Conservation (phyloP, 2,329 filamentous ascomycete species). For the Diplodia mutila region DNA sequence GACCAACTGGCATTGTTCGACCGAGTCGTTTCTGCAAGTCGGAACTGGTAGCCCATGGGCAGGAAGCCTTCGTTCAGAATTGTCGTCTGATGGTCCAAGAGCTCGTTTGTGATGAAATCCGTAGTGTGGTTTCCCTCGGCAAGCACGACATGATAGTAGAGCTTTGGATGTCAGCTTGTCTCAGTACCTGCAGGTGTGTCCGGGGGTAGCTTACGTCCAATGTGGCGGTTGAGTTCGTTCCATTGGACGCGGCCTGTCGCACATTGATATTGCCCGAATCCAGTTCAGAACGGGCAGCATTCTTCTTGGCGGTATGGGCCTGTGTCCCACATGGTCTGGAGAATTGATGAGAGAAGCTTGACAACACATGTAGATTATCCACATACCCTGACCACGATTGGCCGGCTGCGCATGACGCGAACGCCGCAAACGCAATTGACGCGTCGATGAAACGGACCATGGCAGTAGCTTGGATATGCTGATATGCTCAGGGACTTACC, state of each 20-base stretch:
- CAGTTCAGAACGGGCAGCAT: too few species aligned
- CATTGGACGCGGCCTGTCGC: not conserved
- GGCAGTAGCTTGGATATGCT: not conserved
- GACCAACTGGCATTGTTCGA: constrained; percentile 54
- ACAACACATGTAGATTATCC: not conserved
- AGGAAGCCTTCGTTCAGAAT: constrained; percentile 53
- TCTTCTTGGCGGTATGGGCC: not conserved
- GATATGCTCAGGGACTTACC: not conserved
- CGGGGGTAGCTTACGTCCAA: not conserved
- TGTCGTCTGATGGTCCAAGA: constrained; percentile 46
- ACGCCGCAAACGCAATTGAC: not conserved
- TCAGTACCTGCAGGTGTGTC: not conserved
- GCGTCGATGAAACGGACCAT: not conserved
- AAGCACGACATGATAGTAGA: constrained; percentile 6
- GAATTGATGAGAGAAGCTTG: not conserved
- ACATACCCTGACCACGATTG: not conserved
- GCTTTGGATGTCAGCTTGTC: not conserved
- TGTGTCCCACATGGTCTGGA: not conserved
- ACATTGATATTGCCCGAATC: not conserved
- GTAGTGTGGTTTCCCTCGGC: not conserved
- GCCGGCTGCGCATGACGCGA: not conserved
- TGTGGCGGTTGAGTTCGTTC: not conserved
- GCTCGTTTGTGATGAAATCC: constrained; percentile 6
- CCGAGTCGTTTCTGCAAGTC: constrained; percentile 48
- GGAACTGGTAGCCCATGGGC: constrained; percentile 51